phyloP scores from a whole-genome alignment of 305 asterid genomes.

The Fraxinus angustifolia region DNA sequence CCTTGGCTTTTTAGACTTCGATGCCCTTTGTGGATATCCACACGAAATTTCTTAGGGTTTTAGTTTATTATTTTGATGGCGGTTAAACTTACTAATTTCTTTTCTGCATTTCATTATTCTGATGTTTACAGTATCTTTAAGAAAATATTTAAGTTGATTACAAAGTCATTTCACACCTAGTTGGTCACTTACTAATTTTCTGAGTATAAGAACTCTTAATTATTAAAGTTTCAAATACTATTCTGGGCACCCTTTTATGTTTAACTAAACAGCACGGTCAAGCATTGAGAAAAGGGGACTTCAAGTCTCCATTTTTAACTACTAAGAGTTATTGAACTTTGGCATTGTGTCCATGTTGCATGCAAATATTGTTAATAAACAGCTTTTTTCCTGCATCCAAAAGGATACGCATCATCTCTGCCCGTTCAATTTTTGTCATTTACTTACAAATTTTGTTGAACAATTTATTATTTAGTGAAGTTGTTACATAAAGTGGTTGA shows the following conservation, averaged over 20 bases:
- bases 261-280: neutral
- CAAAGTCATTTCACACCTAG: neutral
- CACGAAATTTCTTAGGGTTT: neutral
- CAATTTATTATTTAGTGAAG: neutral
- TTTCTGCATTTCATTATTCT: neutral
- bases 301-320: neutral
- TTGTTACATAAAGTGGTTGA: neutral
- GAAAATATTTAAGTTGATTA: neutral
- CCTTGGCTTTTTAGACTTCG: neutral
- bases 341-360: neutral
- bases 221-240: neutral
- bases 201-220: neutral
- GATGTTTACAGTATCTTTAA: neutral
- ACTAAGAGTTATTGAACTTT: neutral
- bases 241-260: neutral
- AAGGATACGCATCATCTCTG: neutral
- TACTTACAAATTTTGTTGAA: neutral
- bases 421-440: neutral
- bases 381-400: neutral
- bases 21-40: neutral
- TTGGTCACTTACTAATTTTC: neutral
- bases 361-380: neutral
- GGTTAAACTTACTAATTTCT: neutral
- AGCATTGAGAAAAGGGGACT: neutral
- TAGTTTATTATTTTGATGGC: neutral